Evolutionary conservation across 2,329 filamentous ascomycete genomes (phyloP).

Genomic region (Phaeomoniella chlamydospora): DNA sequence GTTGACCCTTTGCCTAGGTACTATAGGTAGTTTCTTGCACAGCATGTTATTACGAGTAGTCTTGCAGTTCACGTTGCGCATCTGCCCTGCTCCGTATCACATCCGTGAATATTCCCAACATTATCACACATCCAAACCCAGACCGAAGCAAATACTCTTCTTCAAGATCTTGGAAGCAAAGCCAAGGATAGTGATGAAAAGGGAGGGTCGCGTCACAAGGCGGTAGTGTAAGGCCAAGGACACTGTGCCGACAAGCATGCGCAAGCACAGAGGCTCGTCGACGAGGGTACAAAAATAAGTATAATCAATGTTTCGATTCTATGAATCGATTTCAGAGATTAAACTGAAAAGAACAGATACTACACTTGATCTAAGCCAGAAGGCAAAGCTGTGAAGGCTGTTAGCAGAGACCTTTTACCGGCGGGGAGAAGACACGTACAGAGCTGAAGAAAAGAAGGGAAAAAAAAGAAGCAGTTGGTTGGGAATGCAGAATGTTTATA

Average conservation of each 20-base stretch:
- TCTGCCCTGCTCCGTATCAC: no score
- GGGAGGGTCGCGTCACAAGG: conserved; percentile 51
- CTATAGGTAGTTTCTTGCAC: no score
- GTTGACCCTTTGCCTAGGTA: no score
- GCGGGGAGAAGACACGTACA: background rate
- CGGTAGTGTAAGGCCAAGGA: conserved; percentile 64
- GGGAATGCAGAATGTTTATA: no score
- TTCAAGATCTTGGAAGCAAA: conserved; percentile 35
- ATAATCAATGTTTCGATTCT: conserved; percentile 62
- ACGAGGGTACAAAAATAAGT: conserved; percentile 55
- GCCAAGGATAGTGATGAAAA: conserved; percentile 48
- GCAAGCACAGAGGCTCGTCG: conserved; percentile 57
- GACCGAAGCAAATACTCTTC: conserved; percentile 43
- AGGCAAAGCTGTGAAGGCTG: conserved; percentile 14
- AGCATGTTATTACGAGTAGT: no score
- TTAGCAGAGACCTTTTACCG: conserved; percentile 5
- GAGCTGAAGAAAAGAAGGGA: conserved; percentile 1
- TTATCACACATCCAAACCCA: no score
- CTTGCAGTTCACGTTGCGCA: no score
- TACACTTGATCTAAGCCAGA: conserved; percentile 85
- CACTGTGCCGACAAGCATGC: conserved; percentile 51
- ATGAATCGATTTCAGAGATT: conserved; percentile 78
- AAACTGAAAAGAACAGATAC: conserved; percentile 97
- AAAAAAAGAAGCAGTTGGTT: background rate
- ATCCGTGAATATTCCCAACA: no score